These are phyloP conservation scores for Xylariaceae sp. DNA, from an alignment of 2,329 filamentous ascomycete genomes.

Conservation along the genomic window DNA sequence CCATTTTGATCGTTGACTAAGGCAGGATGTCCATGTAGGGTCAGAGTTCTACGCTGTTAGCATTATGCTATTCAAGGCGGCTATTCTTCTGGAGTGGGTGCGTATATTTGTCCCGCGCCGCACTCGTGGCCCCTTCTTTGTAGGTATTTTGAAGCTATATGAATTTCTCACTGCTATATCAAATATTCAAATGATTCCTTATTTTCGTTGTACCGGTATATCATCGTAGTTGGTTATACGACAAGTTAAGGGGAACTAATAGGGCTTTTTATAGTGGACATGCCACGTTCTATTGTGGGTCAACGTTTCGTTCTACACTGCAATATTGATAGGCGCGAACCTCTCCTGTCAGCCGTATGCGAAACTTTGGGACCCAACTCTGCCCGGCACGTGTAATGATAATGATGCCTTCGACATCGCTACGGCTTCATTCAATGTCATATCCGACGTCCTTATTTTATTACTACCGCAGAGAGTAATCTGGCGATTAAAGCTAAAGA, in stretches of 20 bases:
- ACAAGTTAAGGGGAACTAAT: neutral
- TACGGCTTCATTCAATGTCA: constrained; percentile 4
- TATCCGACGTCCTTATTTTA: constrained; percentile 6
- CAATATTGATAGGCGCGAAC: neutral
- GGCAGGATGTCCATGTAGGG: constrained; percentile 2
- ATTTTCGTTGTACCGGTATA: too few relatives aligned
- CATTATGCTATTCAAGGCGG: constrained; percentile 4
- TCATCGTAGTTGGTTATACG: too few relatives aligned
- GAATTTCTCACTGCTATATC: neutral
- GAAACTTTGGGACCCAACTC: constrained; percentile 6
- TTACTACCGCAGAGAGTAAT: constrained; percentile 12
- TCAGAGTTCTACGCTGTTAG: constrained; percentile 8
- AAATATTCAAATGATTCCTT: neutral
- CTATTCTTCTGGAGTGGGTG: constrained; percentile 14
- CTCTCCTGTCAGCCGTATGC: constrained; percentile 3
- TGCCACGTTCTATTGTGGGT: constrained; percentile 1
- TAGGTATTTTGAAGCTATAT: neutral
- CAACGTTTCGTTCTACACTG: constrained; percentile 10
- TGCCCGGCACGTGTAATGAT: constrained; percentile 3
- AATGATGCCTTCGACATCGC: constrained; percentile 2
- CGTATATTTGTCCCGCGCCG: constrained; percentile 13
- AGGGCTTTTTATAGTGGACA: constrained; percentile 1
- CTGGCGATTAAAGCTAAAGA: constrained; percentile 6
- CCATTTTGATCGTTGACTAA: neutral
- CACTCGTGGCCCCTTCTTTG: constrained; percentile 6